Base-by-base conservation (phyloP, 1,284 basidiomycete species). In the Heliocybe sulcata region DNA sequence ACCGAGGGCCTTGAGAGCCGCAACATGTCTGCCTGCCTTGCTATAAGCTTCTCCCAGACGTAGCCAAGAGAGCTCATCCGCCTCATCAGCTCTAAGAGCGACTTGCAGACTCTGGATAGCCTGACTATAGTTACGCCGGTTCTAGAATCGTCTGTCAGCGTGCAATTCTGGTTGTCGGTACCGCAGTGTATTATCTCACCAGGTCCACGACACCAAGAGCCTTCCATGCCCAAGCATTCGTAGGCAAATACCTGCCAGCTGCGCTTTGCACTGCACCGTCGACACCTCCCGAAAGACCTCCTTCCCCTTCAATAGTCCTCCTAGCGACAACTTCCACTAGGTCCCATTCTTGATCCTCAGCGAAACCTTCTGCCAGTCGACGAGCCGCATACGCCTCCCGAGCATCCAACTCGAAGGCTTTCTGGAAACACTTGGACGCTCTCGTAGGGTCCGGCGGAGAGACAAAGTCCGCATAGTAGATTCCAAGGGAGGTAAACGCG, bases 181-280 rank as follows among this genome's bases (percentile, higher is more conserved):
- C 9, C 23, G 25, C 10, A 54, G 31, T 16, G 35, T 10, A 20
- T 16, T 14, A 33, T 70, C 85, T 71, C 64, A 94, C 94, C 72
- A 98, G 74, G 66, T 98, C 93, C 1, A 96, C 94, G 1, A 92
- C 83, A 1, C 97, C 97, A 26, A 97, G 75, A 10, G 97, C 96
- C 69, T 98, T 98, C 94, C 95, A 99, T 1, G 97, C 97, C 97
- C 97, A 99, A 2, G 89, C 82, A 63, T 94, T 95, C 45, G 83
- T 85, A 0, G 93, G 90, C 31, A 87, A 77, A 67, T 83, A 83
- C 59, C 80, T 74, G 45, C 71, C 74, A 35, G 69, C 70, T 0
- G 76, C 72, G 49, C 71, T 75, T 47, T 74, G 67, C 45, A 75
- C 75, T 22, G 73, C 67, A 19, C 75, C 76, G 29, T 76, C 73